Percentiles rank a stretch among this genome's conserved stretches.
These are phyloP conservation scores for Vanrija humicola DNA, from an alignment of 1,284 basidiomycete species.

Conservation along the genomic window DNA sequence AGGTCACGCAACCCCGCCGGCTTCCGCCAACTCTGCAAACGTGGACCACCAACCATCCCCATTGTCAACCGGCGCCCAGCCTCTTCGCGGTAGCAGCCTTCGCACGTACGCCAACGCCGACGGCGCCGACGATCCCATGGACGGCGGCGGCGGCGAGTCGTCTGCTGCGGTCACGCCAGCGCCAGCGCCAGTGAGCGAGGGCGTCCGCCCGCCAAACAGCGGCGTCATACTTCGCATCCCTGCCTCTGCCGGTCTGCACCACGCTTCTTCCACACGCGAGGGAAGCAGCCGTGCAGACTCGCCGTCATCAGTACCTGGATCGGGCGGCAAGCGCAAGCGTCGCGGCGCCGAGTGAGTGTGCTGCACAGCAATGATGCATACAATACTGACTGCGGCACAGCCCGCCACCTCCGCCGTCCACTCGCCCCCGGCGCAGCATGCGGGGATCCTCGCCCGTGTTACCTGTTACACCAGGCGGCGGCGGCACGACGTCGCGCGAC, in stretches of 20 bases:
- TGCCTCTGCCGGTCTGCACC: not conserved
- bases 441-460: constrained; percentile 9
- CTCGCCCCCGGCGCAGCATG: constrained; percentile 6
- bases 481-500: constrained; percentile 9
- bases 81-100: no score
- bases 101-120: not conserved
- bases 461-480: not conserved
- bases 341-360: constrained; percentile 12
- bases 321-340: constrained; percentile 18
- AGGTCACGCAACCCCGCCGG: no score
- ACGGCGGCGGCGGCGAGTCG: not conserved
- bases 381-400: not conserved
- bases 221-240: constrained; percentile 10
- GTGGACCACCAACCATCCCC: no score
- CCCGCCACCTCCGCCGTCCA: constrained; percentile 5
- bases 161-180: no score
- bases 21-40: no score
- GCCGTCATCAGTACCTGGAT: not conserved
- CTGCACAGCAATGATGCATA: not conserved
- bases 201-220: not conserved
- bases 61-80: no score
- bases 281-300: constrained; percentile 2
- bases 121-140: constrained; percentile 4
- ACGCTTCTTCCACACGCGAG: not conserved
- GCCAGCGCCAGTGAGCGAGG: no score